Conservation (phyloP, 1,139 yeast species). For the Saccharomycopsis hybrid region DNA sequence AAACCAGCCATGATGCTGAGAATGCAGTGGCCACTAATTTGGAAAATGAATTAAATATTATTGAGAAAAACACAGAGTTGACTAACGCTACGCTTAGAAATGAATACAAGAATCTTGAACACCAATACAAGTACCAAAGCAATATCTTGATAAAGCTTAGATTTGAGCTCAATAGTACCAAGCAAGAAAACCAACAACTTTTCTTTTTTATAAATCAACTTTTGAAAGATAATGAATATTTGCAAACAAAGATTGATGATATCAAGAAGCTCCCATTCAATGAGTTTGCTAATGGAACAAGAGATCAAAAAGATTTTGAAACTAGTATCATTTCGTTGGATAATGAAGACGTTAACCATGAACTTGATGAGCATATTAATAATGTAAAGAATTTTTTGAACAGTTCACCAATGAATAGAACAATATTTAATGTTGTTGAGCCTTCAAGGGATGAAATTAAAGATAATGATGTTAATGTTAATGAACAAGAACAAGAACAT, state of each 20-base stretch:
- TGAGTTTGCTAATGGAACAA: background rate
- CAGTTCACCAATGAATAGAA: background rate
- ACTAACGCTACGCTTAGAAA: conserved; percentile 1
- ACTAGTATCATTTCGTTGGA: background rate
- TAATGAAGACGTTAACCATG: background rate
- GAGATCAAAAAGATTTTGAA: background rate
- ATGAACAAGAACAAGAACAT: too few relatives aligned
- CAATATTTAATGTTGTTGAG: too few relatives aligned
- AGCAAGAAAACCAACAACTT: conserved; percentile 15
- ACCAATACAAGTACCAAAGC: conserved; percentile 5
- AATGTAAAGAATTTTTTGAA: conserved; percentile 4
- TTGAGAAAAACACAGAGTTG: too few relatives aligned
- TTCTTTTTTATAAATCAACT: conserved; percentile 16
- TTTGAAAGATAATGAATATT: conserved; percentile 14
- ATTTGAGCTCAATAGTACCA: conserved; percentile 9
- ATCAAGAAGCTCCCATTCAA: background rate
- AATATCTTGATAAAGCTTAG: background rate
- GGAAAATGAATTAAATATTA: conserved; percentile 6
- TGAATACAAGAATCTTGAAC: conserved; percentile 3
- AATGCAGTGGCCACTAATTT: background rate
- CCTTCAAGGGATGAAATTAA: too few relatives aligned
- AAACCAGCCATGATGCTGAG: background rate
- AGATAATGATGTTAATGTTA: too few relatives aligned
- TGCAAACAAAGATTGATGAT: conserved; percentile 2
- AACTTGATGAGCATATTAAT: conserved; percentile 5